phyloP scores from a whole-genome alignment of 2,329 filamentous ascomycete genomes.

The Ceratocystis albifundus region DNA sequence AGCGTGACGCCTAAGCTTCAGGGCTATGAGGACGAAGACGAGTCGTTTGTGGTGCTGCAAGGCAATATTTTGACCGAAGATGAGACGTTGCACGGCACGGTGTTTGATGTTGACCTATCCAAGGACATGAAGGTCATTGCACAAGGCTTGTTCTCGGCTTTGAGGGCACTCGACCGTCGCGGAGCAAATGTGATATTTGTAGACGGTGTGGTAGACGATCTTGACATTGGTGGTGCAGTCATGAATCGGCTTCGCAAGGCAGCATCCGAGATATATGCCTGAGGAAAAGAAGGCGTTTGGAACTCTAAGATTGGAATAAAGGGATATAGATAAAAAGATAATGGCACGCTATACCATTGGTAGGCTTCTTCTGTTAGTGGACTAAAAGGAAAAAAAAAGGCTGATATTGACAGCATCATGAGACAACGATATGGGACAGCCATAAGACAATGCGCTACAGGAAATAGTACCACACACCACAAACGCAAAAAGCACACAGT shows the following conservation, averaged over 20 bases:
- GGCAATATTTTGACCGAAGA: conserved; percentile 32
- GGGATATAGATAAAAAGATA: conserved; percentile 8
- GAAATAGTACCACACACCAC: not conserved
- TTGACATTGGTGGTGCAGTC: conserved; percentile 73
- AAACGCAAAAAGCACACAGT: not conserved
- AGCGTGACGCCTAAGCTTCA: conserved; percentile 26
- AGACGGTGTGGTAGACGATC: conserved; percentile 70
- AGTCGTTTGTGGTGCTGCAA: conserved; percentile 34
- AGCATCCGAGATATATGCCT: conserved; percentile 48
- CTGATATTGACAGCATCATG: not conserved
- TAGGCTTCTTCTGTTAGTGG: not conserved
- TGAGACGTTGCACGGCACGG: conserved; percentile 31
- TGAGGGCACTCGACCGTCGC: conserved; percentile 71
- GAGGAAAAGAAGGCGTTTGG: not conserved
- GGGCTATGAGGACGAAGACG: conserved; percentile 27
- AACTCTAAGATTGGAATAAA: not conserved
- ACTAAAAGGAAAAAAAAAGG: not conserved
- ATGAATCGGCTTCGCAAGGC: conserved; percentile 78
- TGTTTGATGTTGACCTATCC: conserved; percentile 65
- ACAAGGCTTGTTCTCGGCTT: conserved; percentile 72
- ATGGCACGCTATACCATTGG: not conserved
- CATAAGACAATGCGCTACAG: not conserved
- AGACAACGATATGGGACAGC: not conserved
- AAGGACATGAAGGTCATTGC: conserved; percentile 62
- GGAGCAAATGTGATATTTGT: conserved; percentile 77